These are phyloP conservation scores for Melanogaster broomeanus DNA, from an alignment of 768 basidiomycete genomes.

Conservation along the genomic window DNA sequence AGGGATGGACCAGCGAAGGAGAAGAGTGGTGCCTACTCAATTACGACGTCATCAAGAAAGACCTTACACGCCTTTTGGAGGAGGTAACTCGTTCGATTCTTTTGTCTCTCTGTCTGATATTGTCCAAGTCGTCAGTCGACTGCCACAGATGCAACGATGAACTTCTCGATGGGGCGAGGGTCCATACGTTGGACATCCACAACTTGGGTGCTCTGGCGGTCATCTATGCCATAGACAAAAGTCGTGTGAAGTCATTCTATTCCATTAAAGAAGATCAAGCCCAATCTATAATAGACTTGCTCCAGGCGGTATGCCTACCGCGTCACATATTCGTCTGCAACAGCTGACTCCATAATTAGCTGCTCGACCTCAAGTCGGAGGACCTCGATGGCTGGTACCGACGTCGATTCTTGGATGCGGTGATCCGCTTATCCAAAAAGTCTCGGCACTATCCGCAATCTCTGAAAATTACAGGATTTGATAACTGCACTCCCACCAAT, in stretches of 20 bases:
- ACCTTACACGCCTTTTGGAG: slow-evolving; percentile 12
- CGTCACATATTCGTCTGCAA: background rate
- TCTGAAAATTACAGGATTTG: slow-evolving; percentile 22
- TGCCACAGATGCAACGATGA: slow-evolving; percentile 23
- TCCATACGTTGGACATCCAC: slow-evolving; percentile 24
- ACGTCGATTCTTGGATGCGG: slow-evolving; percentile 28
- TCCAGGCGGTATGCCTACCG: slow-evolving; percentile 19
- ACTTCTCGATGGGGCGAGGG: slow-evolving; percentile 6
- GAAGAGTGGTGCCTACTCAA: slow-evolving; percentile 28
- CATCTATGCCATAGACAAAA: slow-evolving; percentile 18
- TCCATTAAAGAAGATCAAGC: slow-evolving; percentile 22
- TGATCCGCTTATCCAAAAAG: slow-evolving; percentile 30
- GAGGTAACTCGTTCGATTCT: slow-evolving; percentile 1
- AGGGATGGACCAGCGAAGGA: slow-evolving; percentile 18
- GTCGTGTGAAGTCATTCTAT: slow-evolving; percentile 18
- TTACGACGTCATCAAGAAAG: slow-evolving; percentile 17
- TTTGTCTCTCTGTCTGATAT: background rate
- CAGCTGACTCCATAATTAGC: slow-evolving; percentile 12
- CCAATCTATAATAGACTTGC: slow-evolving; percentile 26
- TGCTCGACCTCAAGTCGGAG: slow-evolving; percentile 25
- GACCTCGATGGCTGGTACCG: slow-evolving; percentile 27
- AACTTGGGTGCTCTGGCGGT: slow-evolving; percentile 23
- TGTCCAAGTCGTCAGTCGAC: slow-evolving; percentile 13
- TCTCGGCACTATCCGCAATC: slow-evolving; percentile 29
- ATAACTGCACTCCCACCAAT: slow-evolving; percentile 9